Evolutionary conservation across 2,329 filamentous ascomycete species (phyloP).

Genomic region (Aspergillus pseudoterreus): DNA sequence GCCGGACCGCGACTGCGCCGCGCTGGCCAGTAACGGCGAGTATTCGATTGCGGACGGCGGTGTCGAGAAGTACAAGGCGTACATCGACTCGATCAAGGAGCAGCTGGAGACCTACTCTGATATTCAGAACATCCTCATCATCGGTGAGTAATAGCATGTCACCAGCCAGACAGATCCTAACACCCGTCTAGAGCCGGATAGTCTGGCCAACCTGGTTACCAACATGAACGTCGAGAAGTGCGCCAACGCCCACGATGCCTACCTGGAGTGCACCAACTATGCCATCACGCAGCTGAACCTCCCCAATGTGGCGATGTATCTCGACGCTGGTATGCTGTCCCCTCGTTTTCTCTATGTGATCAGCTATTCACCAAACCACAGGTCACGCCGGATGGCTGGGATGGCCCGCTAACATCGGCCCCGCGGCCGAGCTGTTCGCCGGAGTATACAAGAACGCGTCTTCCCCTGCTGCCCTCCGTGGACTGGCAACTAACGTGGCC

Average conservation of each 20-base stretch:
- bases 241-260: conserved; percentile 51
- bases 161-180: conserved; percentile 24
- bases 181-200: conserved; percentile 55
- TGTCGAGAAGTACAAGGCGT: conserved; percentile 50
- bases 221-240: conserved; percentile 56
- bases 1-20: conserved; percentile 62
- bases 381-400: conserved; percentile 62
- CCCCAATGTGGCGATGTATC: conserved; percentile 60
- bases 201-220: conserved; percentile 60
- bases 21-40: conserved; percentile 62
- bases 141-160: conserved; percentile 35
- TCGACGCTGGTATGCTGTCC: conserved; percentile 51
- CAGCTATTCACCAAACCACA: conserved; percentile 5
- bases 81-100: conserved; percentile 53
- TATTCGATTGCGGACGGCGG: conserved; percentile 53
- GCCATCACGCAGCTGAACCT: conserved; percentile 56
- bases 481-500: conserved; percentile 55
- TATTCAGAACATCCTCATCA: conserved; percentile 47
- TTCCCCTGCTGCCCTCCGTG: conserved; percentile 47
- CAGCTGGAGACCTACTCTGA: conserved; percentile 54
- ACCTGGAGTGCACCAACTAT: conserved; percentile 55
- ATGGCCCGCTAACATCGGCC: conserved; percentile 57
- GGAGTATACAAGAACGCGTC: conserved; percentile 46
- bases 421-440: conserved; percentile 48
- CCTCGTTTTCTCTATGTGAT: not conserved